Evolutionary conservation across 306 rosid genomes (phyloP), one percentile per base, ranked within the genome.

Genomic region (Rosa lucieae): DNA sequence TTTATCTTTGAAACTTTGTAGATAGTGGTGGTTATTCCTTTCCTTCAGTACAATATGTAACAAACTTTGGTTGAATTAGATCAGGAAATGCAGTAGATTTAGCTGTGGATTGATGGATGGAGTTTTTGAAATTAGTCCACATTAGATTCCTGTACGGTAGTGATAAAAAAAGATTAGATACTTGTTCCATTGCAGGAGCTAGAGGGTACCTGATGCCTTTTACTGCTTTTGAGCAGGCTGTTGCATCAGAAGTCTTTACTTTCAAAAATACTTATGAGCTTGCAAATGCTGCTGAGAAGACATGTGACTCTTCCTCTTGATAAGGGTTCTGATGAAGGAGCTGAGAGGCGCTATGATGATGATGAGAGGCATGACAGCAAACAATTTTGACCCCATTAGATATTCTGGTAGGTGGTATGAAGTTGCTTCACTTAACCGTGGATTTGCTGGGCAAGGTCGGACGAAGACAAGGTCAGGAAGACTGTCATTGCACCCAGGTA

Each of bases 381-480:
- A 89, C 39, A 44, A 89, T 81, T 95, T 95, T 65, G 92, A 95
- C 83, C 98, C 99, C 29, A 35, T 82, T 55, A 84, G 91, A 80
- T 95, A 95, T 80, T 90, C 97, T 8, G 99, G 99, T 70, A 92
- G 99, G 86, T 95, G 99, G 99, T 95, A 91, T 79, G 99, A 95
- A 88, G 98, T 95, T 77, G 97, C 99, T 81, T 95, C 99, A 1
- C 99, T 92, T 65, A 95, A 95, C 86, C 79, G 97, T n/a, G 99
- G 99, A 83, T 95, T 95, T 71, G 97, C 98, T 52, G 99, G 99
- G 76, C 90, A 79, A 82, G 99, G 99, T 72, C 99, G n/a, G n/a
- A n/a, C n/a, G n/a, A n/a, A n/a, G n/a, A n/a, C 90, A 79, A 82
- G 99, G 99, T 72, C 99, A 95, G 85, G 99, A 90, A 88, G 99